Evolutionary conservation across 768 basidiomycete species (phyloP), one percentile per base, ranked within the genome.

Genomic region (Collybia mongolica): DNA sequence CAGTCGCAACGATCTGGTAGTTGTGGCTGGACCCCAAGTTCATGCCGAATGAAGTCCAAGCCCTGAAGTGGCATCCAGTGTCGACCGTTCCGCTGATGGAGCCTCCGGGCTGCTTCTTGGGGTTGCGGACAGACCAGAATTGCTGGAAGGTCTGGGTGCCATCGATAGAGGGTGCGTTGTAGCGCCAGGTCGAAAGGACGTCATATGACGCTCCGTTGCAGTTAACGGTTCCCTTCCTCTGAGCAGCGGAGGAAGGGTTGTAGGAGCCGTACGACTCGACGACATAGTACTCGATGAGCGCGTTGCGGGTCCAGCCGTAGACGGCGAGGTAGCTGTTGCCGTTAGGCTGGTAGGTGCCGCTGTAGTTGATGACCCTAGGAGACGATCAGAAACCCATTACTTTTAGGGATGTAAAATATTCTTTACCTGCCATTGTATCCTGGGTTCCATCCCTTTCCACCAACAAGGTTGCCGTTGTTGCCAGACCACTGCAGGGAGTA

Each of bases 241-340:
- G 59, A 18, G 63, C 59, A 35, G 51, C 68, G 9, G 60, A 57
- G 48, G 60, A 54, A 29, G 74, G 76, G 61, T 77, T 71, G 62
- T 70, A 73, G 38, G 58, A 58, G 38, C 73, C 74, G 55, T 60
- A 75, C 18, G 61, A 65, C 43, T 78, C 76, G 46, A 68, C 56
- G 55, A 78, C 69, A 65, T 75, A 76, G 67, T 76, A 78, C 52
- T 78, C 75, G 58, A 76, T 60, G 58, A 76, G 72, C 0, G 74
- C 71, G 61, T 60, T 69, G 18, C 63, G 19, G 19, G 43, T 22
- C 43, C 43, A 44, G 29, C 43, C 43, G 43, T 22, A 44, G 43
- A 28, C 24, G 29, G 43, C 43, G 43, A 28, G 19, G 20, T 44
- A 44, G n/a, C 23, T 29, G 24, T 44, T 44, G 24, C 43, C 43